Evolutionary conservation across 2,329 filamentous ascomycete genomes (phyloP), one percentile per base, ranked within the genome.

Genomic region (Knoxdaviesia proteae): DNA sequence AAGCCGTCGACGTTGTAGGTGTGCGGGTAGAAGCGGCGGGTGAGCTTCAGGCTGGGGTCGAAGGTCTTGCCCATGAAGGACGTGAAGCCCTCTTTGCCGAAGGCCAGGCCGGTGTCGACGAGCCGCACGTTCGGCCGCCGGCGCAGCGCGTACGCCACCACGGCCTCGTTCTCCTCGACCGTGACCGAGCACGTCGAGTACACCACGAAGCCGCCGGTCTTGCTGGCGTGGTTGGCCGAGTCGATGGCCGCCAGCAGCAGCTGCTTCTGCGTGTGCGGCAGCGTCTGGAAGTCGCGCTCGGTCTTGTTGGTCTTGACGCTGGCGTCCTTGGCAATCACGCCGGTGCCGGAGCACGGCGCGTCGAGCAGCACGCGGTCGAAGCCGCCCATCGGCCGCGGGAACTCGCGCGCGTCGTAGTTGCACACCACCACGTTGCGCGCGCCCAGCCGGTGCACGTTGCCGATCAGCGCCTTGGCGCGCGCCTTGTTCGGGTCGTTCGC

Each of bases 251-350:
- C 76, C 32, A 98, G 73, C 8, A 98, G 66, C 44, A 98, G 71
- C 62, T 96, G 87, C 61, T 94, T 94, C 61, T 98, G 90, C 46
- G 84, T 73, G 60, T 98, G 90, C 0, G 90, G 87, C 42, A 98
- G 74, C 54, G 80, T 76, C 59, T 94, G 74, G 65, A 98, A 98
- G 60, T 98, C 90, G 49, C 79, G 80, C 57, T 93, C 84, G 7
- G 83, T 92, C 69, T 96, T 96, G 68, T 94, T 96, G 30, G 88
- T 96, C 71, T 98, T 98, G 51, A 98, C 86, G 49, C 80, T 84
- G 33, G 88, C 75, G 61, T 98, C 90, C 65, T 98, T 98, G 48
- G 86, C 81, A 50, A 98, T 98, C 55, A 98, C 90, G 53, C 90
- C 90, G 1, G 90, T 98, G 51, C 90, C 88, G 3, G 87, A 93